Conservation (phyloP, 352 stramenopile genomes). For the Achlya hypogyna region DNA sequence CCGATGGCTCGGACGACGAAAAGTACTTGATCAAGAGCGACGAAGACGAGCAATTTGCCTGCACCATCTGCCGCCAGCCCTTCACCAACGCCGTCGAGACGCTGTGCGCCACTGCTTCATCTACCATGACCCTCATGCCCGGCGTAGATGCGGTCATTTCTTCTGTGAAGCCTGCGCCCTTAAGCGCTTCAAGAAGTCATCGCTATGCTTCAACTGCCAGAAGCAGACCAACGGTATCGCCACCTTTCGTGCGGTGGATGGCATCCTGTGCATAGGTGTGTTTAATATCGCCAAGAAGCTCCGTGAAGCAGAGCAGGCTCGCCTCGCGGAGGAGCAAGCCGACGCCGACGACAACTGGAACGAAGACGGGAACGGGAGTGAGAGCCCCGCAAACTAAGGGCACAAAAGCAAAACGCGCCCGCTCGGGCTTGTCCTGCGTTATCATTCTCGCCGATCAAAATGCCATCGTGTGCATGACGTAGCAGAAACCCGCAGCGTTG, state of each 20-base stretch:
- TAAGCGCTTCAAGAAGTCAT: constrained; percentile 71
- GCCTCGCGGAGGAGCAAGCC: background rate
- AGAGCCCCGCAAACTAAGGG: background rate
- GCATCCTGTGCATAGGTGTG: background rate
- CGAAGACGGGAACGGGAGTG: background rate
- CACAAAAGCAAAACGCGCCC: background rate
- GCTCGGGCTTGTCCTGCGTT: background rate
- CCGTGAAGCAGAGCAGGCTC: constrained; percentile 5
- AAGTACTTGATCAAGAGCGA: constrained; percentile 58
- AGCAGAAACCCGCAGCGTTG: constrained; percentile 62
- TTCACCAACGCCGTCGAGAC: constrained; percentile 95
- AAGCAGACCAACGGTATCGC: constrained; percentile 87
- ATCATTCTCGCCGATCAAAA: constrained; percentile 46
- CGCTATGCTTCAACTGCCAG: constrained; percentile 88
- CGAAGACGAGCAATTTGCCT: constrained; percentile 86
- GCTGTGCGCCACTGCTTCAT: constrained; percentile 27
- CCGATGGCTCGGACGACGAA: constrained; percentile 50
- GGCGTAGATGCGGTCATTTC: constrained; percentile 88
- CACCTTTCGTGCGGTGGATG: background rate
- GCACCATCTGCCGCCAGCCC: constrained; percentile 88
- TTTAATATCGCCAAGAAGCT: constrained; percentile 14
- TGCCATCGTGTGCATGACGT: constrained; percentile 78
- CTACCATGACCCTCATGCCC: background rate
- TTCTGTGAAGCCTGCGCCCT: constrained; percentile 93
- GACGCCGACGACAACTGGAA: background rate